phyloP scores from a whole-genome alignment of 306 rosid genomes.

The Lupinus albus region DNA sequence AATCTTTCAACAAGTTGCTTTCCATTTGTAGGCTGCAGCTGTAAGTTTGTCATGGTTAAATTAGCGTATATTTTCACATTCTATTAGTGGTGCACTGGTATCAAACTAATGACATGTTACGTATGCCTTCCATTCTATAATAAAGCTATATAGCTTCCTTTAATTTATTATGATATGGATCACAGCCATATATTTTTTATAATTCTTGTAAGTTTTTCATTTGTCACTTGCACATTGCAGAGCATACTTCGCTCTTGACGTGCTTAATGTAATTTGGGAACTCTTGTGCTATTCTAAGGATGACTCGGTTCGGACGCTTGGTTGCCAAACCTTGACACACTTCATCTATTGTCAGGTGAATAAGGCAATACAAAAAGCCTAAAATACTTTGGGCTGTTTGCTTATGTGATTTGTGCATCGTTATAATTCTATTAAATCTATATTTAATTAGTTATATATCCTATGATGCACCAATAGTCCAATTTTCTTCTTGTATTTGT shows the following conservation, averaged over 20 bases:
- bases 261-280: constrained; percentile 74
- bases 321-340: constrained; percentile 82
- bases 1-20: constrained; percentile 81
- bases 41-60: constrained; percentile 59
- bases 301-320: constrained; percentile 66
- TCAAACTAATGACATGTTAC: constrained; percentile 1
- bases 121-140: constrained; percentile 17
- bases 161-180: background rate
- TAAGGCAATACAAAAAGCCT: constrained; percentile 9
- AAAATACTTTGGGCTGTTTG: background rate
- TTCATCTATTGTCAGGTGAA: constrained; percentile 86
- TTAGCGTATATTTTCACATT: constrained; percentile 27
- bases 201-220: background rate
- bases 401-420: background rate
- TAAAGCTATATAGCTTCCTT: too few species aligned
- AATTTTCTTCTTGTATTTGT: too few species aligned
- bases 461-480: too few species aligned
- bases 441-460: background rate
- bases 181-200: background rate
- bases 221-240: constrained; percentile 50
- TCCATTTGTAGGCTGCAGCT: constrained; percentile 82
- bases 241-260: constrained; percentile 80
- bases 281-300: constrained; percentile 78
- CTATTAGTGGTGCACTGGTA: constrained; percentile 11
- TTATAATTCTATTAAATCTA: background rate